These are phyloP conservation scores for Prosopis cineraria DNA, from an alignment of 306 rosid genomes.

Conservation along the genomic window DNA sequence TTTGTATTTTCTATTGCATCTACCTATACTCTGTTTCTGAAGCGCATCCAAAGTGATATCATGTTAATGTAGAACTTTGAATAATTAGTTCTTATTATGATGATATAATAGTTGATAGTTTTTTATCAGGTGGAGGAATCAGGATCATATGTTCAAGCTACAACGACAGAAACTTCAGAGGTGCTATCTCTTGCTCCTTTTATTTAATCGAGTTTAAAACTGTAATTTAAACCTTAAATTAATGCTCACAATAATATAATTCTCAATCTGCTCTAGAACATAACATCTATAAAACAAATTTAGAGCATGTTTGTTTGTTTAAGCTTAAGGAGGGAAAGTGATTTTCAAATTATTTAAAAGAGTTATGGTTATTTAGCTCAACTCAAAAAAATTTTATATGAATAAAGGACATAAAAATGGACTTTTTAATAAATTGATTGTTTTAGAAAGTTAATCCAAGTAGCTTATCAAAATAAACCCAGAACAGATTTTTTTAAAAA, in stretches of 20 bases:
- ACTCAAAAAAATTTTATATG: not conserved
- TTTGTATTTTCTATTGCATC: constrained; percentile 13
- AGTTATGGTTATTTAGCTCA: not conserved
- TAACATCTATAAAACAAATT: constrained; percentile 1
- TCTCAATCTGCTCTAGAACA: constrained; percentile 1
- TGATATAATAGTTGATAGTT: constrained; percentile 27
- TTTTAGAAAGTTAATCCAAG: not conserved
- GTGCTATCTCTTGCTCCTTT: constrained; percentile 41
- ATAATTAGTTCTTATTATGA: constrained; percentile 13
- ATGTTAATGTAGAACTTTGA: not conserved
- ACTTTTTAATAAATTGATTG: no score
- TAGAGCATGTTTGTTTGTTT: not conserved
- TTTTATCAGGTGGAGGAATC: constrained; percentile 65
- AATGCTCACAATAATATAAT: not conserved
- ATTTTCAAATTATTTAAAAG: not conserved
- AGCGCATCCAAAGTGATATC: not conserved
- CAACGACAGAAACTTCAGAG: constrained; percentile 57
- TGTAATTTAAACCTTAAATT: constrained; percentile 18
- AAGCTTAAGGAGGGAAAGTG: not conserved
- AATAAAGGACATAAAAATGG: no score
- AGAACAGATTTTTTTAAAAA: no score
- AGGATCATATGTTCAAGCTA: constrained; percentile 47
- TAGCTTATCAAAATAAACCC: not conserved
- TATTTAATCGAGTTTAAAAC: constrained; percentile 31
- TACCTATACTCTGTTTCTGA: constrained; percentile 3